These are phyloP conservation scores for Wickerhamiella cacticola DNA, from an alignment of 805 yeast species.

Conservation along the genomic window DNA sequence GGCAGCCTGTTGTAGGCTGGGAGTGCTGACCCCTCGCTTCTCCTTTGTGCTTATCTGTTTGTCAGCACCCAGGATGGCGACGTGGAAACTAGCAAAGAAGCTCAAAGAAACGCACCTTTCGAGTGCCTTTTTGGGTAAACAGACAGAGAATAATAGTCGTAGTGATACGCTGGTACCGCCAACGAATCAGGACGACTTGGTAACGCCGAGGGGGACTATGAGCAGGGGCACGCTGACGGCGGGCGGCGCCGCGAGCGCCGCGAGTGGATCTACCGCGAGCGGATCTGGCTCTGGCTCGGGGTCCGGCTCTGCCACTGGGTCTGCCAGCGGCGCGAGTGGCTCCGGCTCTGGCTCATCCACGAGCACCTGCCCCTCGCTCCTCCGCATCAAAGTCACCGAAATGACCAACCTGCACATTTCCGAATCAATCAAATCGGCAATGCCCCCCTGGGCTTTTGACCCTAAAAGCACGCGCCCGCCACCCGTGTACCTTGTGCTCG, in stretches of 20 bases:
- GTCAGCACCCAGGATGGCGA: conserved; percentile 17
- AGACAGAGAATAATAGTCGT: conserved; percentile 5
- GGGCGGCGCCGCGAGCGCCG: not conserved
- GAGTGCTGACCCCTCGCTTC: too few relatives aligned
- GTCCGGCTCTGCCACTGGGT: conserved; percentile 17
- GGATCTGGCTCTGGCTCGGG: not conserved
- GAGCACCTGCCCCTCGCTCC: conserved; percentile 31
- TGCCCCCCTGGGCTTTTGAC: conserved; percentile 24
- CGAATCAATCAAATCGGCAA: conserved; percentile 36
- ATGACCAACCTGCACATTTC: conserved; percentile 24
- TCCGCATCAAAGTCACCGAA: conserved; percentile 39
- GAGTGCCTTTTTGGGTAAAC: conserved; percentile 19
- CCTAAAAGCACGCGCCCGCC: conserved; percentile 43
- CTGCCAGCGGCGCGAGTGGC: not conserved
- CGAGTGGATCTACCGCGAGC: not conserved
- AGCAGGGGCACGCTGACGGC: conserved; percentile 16
- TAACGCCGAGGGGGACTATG: conserved; percentile 27
- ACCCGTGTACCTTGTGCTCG: conserved; percentile 73
- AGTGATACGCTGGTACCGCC: conserved; percentile 12
- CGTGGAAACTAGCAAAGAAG: conserved; percentile 40
- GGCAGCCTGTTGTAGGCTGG: too few relatives aligned
- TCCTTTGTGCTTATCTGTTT: conserved; percentile 1
- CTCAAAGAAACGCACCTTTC: conserved; percentile 33
- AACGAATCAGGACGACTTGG: conserved; percentile 8
- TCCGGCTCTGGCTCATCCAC: conserved; percentile 20